Evolutionary conservation across 345 rosid genomes (phyloP).

Genomic region (Garcia nutans): DNA sequence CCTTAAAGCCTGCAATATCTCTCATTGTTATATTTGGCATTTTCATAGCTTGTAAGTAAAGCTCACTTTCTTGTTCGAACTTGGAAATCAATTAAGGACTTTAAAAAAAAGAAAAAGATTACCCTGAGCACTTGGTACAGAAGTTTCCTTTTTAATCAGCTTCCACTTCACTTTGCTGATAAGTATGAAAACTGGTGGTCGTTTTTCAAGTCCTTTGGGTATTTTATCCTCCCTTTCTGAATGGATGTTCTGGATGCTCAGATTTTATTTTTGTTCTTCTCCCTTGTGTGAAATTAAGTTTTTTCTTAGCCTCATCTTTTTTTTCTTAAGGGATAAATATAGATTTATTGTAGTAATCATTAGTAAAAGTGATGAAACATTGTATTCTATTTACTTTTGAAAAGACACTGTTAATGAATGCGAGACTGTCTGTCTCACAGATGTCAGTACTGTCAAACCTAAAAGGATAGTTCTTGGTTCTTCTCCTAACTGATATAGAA

Average conservation of each 20-base stretch:
- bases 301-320: neutral
- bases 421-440: too few relatives aligned
- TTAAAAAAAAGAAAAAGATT: too few relatives aligned
- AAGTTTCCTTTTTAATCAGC: neutral
- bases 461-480: too few relatives aligned
- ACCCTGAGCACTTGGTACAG: neutral
- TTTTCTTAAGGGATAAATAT: neutral
- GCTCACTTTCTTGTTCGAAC: neutral
- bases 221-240: neutral
- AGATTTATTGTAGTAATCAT: neutral
- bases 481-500: neutral
- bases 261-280: neutral
- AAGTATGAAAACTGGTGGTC: neutral
- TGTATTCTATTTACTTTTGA: neutral
- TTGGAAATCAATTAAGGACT: too few relatives aligned
- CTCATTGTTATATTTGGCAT: too few relatives aligned
- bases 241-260: neutral
- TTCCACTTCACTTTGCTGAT: neutral
- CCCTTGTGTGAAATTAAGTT: too few relatives aligned
- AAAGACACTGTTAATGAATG: neutral
- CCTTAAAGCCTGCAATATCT: too few relatives aligned
- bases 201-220: neutral
- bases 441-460: neutral
- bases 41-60: too few relatives aligned
- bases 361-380: neutral